Conservation (phyloP, 805 yeast genomes). For the Peterozyma toletana region DNA sequence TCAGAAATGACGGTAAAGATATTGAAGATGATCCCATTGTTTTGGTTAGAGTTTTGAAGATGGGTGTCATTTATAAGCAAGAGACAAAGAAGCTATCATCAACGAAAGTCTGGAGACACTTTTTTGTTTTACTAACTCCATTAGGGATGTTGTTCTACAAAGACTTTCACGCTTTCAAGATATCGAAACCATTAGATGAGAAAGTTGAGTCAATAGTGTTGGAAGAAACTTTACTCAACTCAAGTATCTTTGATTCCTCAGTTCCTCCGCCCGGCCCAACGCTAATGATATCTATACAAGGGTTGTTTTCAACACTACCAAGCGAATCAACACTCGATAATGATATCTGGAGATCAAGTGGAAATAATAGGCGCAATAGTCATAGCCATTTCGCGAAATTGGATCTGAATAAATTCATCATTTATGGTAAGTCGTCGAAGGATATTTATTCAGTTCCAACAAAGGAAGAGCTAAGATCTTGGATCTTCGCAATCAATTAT, state of each 20-base stretch:
- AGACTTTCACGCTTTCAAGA: slow-evolving; percentile 25
- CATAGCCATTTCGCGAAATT: background rate
- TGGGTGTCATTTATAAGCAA: slow-evolving; percentile 31
- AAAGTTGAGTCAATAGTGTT: slow-evolving; percentile 16
- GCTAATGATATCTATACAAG: slow-evolving; percentile 3
- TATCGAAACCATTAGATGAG: slow-evolving; percentile 14
- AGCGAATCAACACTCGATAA: background rate
- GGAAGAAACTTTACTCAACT: slow-evolving; percentile 15
- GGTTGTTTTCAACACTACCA: slow-evolving; percentile 4
- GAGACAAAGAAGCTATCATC: slow-evolving; percentile 24
- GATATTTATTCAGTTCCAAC: slow-evolving; percentile 33
- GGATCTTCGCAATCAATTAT: slow-evolving; percentile 53
- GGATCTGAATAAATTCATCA: slow-evolving; percentile 22
- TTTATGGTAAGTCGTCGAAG: slow-evolving; percentile 33
- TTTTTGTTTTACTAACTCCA: slow-evolving; percentile 40
- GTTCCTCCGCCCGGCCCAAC: background rate
- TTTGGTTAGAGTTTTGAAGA: slow-evolving; percentile 29
- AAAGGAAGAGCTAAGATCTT: slow-evolving; percentile 41
- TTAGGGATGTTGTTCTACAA: slow-evolving; percentile 42
- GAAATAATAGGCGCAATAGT: background rate
- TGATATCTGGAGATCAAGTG: background rate
- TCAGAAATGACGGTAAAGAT: background rate
- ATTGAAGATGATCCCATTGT: background rate
- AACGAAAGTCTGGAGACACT: slow-evolving; percentile 31
- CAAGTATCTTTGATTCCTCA: slow-evolving; percentile 8